These are phyloP conservation scores for Pisolithus microcarpus DNA, from an alignment of 768 basidiomycete genomes.

Conservation along the genomic window DNA sequence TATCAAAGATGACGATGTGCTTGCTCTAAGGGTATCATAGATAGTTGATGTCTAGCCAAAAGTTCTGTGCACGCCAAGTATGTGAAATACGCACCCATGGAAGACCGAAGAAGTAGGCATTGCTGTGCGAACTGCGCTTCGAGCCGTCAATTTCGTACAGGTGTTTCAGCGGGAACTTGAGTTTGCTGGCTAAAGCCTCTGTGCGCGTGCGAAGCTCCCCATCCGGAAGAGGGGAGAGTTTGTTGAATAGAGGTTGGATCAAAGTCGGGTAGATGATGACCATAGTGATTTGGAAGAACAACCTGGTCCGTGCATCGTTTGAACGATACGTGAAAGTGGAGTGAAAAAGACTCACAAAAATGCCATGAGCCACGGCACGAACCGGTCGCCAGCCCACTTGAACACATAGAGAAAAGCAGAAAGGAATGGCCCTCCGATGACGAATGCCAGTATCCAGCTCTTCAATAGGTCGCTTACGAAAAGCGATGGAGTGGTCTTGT, in stretches of 20 bases:
- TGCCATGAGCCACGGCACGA: slow-evolving; percentile 89
- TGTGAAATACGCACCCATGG: slow-evolving; percentile 61
- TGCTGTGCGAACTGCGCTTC: slow-evolving; percentile 90
- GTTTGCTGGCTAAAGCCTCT: slow-evolving; percentile 66
- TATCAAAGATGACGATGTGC: slow-evolving; percentile 96
- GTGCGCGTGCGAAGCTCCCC: slow-evolving; percentile 76
- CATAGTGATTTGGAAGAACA: slow-evolving; percentile 79
- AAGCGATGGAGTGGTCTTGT: slow-evolving; percentile 77
- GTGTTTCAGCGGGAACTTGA: slow-evolving; percentile 91
- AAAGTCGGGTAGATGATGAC: slow-evolving; percentile 76
- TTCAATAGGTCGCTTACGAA: slow-evolving; percentile 81
- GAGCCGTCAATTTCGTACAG: slow-evolving; percentile 97
- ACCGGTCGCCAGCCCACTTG: slow-evolving; percentile 87
- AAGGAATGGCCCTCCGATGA: slow-evolving; percentile 78
- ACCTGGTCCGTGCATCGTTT: slow-evolving; percentile 32
- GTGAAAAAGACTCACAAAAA: slow-evolving; percentile 59
- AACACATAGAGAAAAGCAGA: slow-evolving; percentile 84
- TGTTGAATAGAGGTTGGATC: slow-evolving; percentile 97
- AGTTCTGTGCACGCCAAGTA: neutral
- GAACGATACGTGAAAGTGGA: neutral
- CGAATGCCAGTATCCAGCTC: slow-evolving; percentile 62
- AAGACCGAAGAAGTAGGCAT: slow-evolving; percentile 98
- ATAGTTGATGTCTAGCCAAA: neutral
- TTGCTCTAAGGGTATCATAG: slow-evolving; percentile 50
- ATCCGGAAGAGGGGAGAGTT: slow-evolving; percentile 74